Evolutionary conservation across 73 alveolate species (phyloP).

Genomic region (Stentor roeselii): DNA sequence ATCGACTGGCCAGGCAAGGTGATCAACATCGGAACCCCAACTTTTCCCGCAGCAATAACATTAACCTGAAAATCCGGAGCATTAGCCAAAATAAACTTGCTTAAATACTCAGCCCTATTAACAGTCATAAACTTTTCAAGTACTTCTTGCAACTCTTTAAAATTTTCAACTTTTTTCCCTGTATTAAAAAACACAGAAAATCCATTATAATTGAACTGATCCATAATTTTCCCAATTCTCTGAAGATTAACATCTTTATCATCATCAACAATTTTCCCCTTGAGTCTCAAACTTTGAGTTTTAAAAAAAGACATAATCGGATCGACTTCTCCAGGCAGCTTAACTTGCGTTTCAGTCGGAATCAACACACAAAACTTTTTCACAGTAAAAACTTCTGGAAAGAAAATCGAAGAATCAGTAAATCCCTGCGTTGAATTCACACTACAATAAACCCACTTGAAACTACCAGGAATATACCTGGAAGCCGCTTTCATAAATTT

Average conservation of each 20-base stretch:
- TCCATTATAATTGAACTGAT: neutral
- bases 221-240: neutral
- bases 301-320: neutral
- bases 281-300: neutral
- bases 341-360: neutral
- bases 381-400: conserved; percentile 30
- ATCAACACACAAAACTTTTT: conserved; percentile 3
- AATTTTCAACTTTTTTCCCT: neutral
- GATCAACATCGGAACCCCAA: conserved; percentile 14
- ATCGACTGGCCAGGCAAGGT: neutral
- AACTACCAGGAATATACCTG: neutral
- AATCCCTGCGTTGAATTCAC: conserved; percentile 18
- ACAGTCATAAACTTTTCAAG: conserved; percentile 3
- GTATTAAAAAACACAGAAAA: neutral
- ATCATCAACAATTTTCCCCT: conserved; percentile 9
- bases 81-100: neutral
- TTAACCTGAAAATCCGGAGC: neutral
- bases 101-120: neutral
- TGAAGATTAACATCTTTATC: neutral
- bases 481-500: conserved; percentile 5
- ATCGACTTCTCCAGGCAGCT: neutral
- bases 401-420: neutral
- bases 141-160: neutral
- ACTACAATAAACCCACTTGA: conserved; percentile 9
- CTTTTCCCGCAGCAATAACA: conserved; percentile 27